Base-by-base conservation (phyloP, 2,329 filamentous ascomycete genomes). In the Diaporthe vaccinii region DNA sequence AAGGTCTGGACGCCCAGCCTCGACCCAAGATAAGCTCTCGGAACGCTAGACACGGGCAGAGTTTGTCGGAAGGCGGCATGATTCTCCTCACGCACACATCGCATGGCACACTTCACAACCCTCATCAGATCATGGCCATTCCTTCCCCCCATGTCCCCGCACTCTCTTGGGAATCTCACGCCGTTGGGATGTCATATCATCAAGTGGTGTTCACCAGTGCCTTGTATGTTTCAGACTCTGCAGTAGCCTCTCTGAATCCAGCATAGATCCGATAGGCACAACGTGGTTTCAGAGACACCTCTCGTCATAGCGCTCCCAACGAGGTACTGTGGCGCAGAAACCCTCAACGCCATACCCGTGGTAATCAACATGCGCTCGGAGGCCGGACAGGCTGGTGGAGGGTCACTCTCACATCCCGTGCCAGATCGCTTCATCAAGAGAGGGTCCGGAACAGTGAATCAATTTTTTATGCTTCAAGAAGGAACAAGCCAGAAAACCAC, bases 261-360 rank as follows among this genome's bases (percentile, higher is more conserved):
- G 49, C 15, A 41, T 55, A 34, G 58, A 73, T 73, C 71, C 58
- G 71, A 73, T 65, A 73, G 49, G 61, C 44, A 55, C 46, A 55
- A 65, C 46, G 46, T 55, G 58, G 58, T 65, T 73, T 73, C 58
- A 73, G 58, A 41, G 49, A 46, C 71, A 65, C 28, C 28, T 55
- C 58, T 72, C 71, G 34, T 62, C 58, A 73, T 73, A 41, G 44
- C 49, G 44, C 34, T 31, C 34, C 31, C 46, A 65, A 34, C 59
- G 41, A 57, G 41, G 36, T 14, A 65, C 46, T 51, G 71, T 73
- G 71, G 71, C 58, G 58, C 46, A 58, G 31, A 57, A 28, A 44
- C 34, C 49, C 58, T 55, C 51, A 53, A 73, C 58, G 71, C 71
- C 71, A 73, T 55, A 71, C 71, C 59, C 71, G 71, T 39, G 58